Conservation (phyloP, 768 basidiomycete species). For the Rhizopogon vinicolor region DNA sequence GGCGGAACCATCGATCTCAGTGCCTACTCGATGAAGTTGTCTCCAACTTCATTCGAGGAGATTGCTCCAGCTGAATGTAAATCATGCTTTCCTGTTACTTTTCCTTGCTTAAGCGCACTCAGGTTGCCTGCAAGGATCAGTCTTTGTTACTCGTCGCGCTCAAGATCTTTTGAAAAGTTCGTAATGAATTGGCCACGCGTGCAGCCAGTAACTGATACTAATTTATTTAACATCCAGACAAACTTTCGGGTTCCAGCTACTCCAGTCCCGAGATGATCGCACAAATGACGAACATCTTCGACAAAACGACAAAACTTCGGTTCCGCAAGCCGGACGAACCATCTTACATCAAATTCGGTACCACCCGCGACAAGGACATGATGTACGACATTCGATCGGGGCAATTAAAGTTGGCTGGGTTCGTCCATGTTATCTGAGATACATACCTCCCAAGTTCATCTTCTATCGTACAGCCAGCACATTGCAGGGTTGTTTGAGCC, state of each 20-base stretch:
- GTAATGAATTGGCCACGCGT: neutral
- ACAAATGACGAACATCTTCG: constrained; percentile 28
- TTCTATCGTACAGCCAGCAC: neutral
- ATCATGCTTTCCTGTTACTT: no score
- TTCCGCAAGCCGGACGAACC: constrained; percentile 32
- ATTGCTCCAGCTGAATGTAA: no score
- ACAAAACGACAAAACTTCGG: constrained; percentile 32
- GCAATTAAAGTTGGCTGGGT: no score
- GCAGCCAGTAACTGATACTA: neutral
- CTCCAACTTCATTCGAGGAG: no score
- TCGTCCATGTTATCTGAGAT: neutral
- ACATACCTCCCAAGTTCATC: neutral
- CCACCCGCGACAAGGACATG: constrained; percentile 26
- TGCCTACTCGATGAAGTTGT: no score
- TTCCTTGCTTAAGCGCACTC: no score
- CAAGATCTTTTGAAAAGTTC: no score
- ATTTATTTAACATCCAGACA: constrained; percentile 10
- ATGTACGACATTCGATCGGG: constrained; percentile 23
- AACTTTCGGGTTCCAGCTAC: constrained; percentile 25
- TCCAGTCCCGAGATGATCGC: constrained; percentile 24
- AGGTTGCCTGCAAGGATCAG: no score
- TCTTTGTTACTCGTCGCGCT: no score
- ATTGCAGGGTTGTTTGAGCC: neutral
- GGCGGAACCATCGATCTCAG: no score
- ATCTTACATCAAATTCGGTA: constrained; percentile 36